Evolutionary conservation across 768 basidiomycete species (phyloP), one percentile per base, ranked within the genome.

Genomic region (Phylloporus sp.): DNA sequence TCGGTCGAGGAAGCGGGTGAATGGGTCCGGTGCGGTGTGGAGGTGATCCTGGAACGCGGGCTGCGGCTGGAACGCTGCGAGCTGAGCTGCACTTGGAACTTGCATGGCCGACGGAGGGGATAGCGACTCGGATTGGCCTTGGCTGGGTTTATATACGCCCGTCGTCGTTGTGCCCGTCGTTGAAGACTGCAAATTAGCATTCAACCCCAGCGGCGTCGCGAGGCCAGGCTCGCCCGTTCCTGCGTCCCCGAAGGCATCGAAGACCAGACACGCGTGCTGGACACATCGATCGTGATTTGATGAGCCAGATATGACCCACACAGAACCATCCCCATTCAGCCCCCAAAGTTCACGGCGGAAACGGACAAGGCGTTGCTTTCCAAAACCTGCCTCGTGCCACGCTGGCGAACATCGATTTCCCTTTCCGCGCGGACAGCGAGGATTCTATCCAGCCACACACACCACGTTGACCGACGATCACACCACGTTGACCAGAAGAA

Each of bases 1-100:
- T 65, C 66, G 53, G 52, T 63, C 66, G 57, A 68, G 52, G 66
- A 66, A 66, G 66, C 57, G 61, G 43, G 59, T 5, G 16, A 56
- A 57, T 47, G 63, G 53, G 56, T 65, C 63, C 54, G 41, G 24
- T n/a, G 40, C 23, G 24, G 40, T 13, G 40, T 26, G 26, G 16
- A 42, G 23, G 41, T 42, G 41, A 42, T 45, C 43, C 43, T 45
- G 43, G 20, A 45, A 45, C 20, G 43, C 43, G 28, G 54, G 20
- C 38, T 56, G 57, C 44, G 52, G 49, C 31, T 51, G 58, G 34
- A 60, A 57, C 42, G 46, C 41, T 47, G 61, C 50, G 10, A 59
- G 34, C 12, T 52, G 61, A 4, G 54, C 41, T 40, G 44, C 49
- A 26, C 36, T 40, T 23, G 45, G 47, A 26, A 42, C 41, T 23